A percentile compares a stretch with the other conserved stretches of the same genome.
phyloP scores from a whole-genome alignment of 2,329 filamentous ascomycete species.

The Verticillium albo-atrum region DNA sequence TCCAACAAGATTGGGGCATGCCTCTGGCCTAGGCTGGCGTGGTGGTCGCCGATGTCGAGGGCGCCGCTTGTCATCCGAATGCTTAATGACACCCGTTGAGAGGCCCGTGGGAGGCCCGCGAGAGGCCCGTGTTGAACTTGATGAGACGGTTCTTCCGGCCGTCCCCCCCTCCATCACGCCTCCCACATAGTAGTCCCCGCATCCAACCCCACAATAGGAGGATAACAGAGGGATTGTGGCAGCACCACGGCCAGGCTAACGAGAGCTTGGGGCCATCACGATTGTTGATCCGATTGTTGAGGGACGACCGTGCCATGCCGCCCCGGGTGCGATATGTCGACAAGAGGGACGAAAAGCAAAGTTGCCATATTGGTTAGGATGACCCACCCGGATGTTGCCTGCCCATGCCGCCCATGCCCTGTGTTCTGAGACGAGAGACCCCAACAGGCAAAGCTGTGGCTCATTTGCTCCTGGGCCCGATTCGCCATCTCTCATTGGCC shows the following conservation, averaged over 20 bases:
- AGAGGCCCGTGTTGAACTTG: background rate
- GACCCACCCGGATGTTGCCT: background rate
- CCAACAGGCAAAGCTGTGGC: slow-evolving; percentile 9
- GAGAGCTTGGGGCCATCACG: background rate
- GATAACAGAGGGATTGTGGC: background rate
- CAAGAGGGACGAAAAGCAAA: background rate
- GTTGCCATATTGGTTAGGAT: background rate
- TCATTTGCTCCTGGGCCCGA: background rate
- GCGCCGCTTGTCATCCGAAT: background rate
- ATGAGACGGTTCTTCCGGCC: background rate
- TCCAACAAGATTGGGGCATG: background rate
- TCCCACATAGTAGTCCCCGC: background rate
- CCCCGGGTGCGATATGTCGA: background rate
- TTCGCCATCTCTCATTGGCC: slow-evolving; percentile 7
- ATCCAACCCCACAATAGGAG: background rate
- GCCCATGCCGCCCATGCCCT: background rate
- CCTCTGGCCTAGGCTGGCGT: background rate
- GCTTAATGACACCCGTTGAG: background rate
- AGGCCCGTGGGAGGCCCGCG: background rate
- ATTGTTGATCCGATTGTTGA: background rate
- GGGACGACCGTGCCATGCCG: background rate
- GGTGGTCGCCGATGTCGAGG: background rate
- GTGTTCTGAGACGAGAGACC: background rate
- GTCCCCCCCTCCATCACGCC: background rate
- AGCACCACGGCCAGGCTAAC: background rate